Evolutionary conservation across 768 basidiomycete species (phyloP), one percentile per base, ranked within the genome.

Genomic region (Mycena latifolia): DNA sequence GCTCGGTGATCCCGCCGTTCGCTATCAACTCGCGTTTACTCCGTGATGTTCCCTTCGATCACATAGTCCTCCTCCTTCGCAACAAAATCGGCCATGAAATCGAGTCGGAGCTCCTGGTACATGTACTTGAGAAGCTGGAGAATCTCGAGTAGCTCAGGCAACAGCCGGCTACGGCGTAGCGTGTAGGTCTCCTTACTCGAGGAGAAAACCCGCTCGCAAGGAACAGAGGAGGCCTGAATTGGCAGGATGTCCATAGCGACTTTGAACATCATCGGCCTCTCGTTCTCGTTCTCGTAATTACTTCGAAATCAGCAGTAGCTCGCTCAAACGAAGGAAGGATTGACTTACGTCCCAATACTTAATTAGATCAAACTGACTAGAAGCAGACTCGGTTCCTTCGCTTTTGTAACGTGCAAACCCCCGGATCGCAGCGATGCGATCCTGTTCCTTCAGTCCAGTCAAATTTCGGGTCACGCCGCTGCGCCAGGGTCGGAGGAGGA

Each of bases 91-190:
- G 65, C 18, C 2, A 60, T 62, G 46, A 76, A 76, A 53, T 71
- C 52, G 14, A 77, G 67, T 5, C 75, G 46, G 7, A 75, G 69
- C 37, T 69, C 53, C 35, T 66, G 67, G 56, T 71, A 77, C n/a
- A 69, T 57, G 43, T 66, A 76, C 55, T 79, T 80, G 18, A 76
- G 69, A 5, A 79, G 61, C 68, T 79, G 77, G 3, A 77, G 64
- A 7, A 69, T 74, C 52, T 79, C 77, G 33, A 78, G 61, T 6
- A 75, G 51, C 1, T 61, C 43, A 15, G 71, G 55, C 8, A 65
- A 72, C 17, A 76, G 60, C 12, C 63, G 59, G 45, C 60, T 75
- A 15, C 72, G 68, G 22, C 70, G 70, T 10, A 70, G 54, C 25
- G 74, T 71, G 37, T 60, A 64, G 1, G 77, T 78, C 59, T 76